A percentile compares a stretch with the other conserved stretches of the same genome.
These are phyloP conservation scores for Aureobasidium zeae DNA, from an alignment of 2,329 filamentous ascomycete species.

Conservation along the genomic window DNA sequence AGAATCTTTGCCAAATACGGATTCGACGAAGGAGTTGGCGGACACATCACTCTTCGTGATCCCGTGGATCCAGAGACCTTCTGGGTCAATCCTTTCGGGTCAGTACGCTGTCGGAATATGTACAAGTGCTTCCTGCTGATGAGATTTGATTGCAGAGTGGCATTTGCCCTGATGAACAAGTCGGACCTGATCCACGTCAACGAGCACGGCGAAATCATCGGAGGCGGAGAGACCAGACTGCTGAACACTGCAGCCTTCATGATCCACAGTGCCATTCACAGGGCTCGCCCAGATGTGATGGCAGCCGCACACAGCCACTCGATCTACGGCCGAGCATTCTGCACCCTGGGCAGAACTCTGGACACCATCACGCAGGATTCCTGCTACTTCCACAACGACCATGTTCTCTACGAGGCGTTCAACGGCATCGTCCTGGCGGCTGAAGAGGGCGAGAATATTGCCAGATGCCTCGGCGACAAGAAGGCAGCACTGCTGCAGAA, in stretches of 20 bases:
- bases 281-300: constrained; percentile 36
- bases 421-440: constrained; percentile 39
- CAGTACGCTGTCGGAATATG: background rate
- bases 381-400: constrained; percentile 35
- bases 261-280: constrained; percentile 37
- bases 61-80: constrained; percentile 31
- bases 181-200: constrained; percentile 40
- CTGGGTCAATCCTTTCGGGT: constrained; percentile 32
- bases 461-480: constrained; percentile 31
- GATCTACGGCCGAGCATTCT: constrained; percentile 38
- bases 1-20: constrained; percentile 32
- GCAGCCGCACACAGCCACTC: constrained; percentile 39
- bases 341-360: constrained; percentile 34
- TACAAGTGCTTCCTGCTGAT: background rate
- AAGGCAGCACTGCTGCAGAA: constrained; percentile 37
- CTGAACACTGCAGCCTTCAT: constrained; percentile 40
- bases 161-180: constrained; percentile 37
- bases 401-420: constrained; percentile 35
- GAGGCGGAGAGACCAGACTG: constrained; percentile 31
- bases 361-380: constrained; percentile 39
- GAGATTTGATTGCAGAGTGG: constrained; percentile 26
- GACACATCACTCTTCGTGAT: constrained; percentile 36
- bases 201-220: constrained; percentile 35
- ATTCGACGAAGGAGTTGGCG: constrained; percentile 28
- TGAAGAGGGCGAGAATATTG: constrained; percentile 39